Base-by-base conservation (phyloP, 2,329 filamentous ascomycete genomes). In the Nakataea oryzae region DNA sequence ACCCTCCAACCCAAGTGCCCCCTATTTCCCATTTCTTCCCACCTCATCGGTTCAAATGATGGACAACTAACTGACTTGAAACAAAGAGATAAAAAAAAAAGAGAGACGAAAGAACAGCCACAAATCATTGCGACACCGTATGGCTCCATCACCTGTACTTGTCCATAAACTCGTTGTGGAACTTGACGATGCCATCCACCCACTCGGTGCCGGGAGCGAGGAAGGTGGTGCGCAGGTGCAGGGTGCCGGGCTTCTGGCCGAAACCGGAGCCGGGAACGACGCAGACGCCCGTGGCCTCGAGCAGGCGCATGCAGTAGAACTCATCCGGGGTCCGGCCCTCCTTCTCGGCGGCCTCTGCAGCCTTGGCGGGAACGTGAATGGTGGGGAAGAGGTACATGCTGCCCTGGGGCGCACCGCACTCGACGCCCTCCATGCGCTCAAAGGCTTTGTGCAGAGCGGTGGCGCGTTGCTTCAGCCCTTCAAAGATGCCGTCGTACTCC, bases 331-430 rank as follows among this genome's bases (percentile, higher is more conserved):
- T 79, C 71, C 89, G 89, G 69, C 86, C 86, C 73, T 92, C 90
- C 65, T 87, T 78, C 70, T 80, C 75, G 47, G 95, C 95, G 21
- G 90, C 90, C 66, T 88, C 87, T 65, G 87, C 76, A 54, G 92
- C 95, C 77, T 90, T 91, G 28, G 77, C 69, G 1, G 95, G 85
- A 28, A 99, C 80, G 41, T 80, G 86, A 77, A 99, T 96, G 69
- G 91, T 95, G 28, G 95, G 95, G 85, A 97, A 99, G 70, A 99
- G 89, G 79, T 99, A 99, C 95, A 99, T 99, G 73, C 90, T 88
- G 64, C 95, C 95, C 83, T 96, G 90, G 62, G 95, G 95, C 68
- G 86, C 82, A 70, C 89, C 89, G 77, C 93, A 96, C 74, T 93
- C 85, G 63, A 99, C 93, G 63, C 95, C 95, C 76, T 97, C 93